Evolutionary conservation across 495 filamentous ascomycete species (phyloP).

Genomic region (Trichoderma asperelloides): DNA sequence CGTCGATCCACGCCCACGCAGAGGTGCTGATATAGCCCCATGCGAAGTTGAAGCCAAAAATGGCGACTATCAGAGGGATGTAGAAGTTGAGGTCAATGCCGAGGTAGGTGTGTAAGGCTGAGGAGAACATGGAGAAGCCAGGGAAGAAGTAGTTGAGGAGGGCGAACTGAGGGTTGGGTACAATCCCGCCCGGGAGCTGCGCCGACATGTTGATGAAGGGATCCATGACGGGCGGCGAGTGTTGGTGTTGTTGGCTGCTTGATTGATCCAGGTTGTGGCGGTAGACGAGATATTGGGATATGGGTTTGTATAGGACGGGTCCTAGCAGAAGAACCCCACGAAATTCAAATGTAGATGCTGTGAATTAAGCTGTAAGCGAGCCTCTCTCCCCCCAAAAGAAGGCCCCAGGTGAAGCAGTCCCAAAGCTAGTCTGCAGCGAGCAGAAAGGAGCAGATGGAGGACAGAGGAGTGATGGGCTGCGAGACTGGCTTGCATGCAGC

Average conservation of each 20-base stretch:
- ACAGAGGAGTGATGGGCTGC: too few relatives aligned
- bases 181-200: neutral
- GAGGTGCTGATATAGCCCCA: constrained; percentile 42
- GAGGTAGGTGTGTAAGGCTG: constrained; percentile 48
- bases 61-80: constrained; percentile 50
- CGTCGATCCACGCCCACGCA: constrained; percentile 32
- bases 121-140: constrained; percentile 57
- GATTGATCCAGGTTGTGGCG: neutral
- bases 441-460: too few relatives aligned
- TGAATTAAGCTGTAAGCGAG: too few relatives aligned
- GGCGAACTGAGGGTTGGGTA: constrained; percentile 17
- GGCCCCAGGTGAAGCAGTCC: too few relatives aligned
- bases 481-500: too few relatives aligned
- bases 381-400: too few relatives aligned
- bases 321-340: too few relatives aligned
- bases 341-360: too few relatives aligned
- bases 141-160: constrained; percentile 69
- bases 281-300: neutral
- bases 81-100: constrained; percentile 65
- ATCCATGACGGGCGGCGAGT: neutral
- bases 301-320: neutral
- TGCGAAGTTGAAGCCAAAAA: constrained; percentile 39
- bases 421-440: too few relatives aligned
- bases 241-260: neutral
- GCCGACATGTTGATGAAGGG: neutral